A percentile compares a stretch with the other conserved stretches of the same genome.
Conservation (phyloP, 1,284 basidiomycete species). For the Malassezia restricta region DNA sequence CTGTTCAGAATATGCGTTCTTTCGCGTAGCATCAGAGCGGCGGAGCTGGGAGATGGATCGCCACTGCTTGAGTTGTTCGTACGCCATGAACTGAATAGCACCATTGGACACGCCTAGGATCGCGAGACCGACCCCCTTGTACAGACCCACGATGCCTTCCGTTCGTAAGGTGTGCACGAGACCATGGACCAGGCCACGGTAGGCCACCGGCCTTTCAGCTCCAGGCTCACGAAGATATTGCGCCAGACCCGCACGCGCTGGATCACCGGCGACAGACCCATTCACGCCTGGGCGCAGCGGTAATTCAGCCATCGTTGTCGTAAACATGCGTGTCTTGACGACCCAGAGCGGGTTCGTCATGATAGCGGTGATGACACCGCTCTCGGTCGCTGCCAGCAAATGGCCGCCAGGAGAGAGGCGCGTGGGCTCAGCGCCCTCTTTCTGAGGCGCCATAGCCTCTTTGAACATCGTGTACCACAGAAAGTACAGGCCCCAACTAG, state of each 20-base stretch:
- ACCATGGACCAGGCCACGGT: constrained; percentile 32
- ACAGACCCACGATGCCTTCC: constrained; percentile 68
- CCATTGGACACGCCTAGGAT: constrained; percentile 90
- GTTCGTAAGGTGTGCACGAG: constrained; percentile 25
- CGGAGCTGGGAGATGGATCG: constrained; percentile 48
- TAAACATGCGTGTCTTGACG: constrained; percentile 94
- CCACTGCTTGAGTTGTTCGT: constrained; percentile 88
- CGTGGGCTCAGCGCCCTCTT: constrained; percentile 3
- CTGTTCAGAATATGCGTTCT: background rate
- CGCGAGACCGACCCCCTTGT: constrained; percentile 75
- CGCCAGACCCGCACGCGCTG: constrained; percentile 3
- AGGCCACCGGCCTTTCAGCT: constrained; percentile 16
- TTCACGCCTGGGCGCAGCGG: constrained; percentile 4
- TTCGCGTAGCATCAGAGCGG: background rate
- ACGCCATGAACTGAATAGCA: constrained; percentile 88
- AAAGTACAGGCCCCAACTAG: constrained; percentile 95
- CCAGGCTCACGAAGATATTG: background rate
- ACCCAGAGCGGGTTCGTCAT: constrained; percentile 98
- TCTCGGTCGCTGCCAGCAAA: constrained; percentile 81
- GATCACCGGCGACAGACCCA: constrained; percentile 1
- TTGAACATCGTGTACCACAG: constrained; percentile 97
- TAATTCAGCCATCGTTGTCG: constrained; percentile 53
- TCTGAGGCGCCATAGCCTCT: constrained; percentile 47
- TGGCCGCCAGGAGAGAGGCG: constrained; percentile 63
- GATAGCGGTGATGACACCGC: constrained; percentile 78